A percentile compares a stretch with the other conserved stretches of the same genome.
Conservation (phyloP, 768 basidiomycete genomes). For the Nidularia pulvinata region DNA sequence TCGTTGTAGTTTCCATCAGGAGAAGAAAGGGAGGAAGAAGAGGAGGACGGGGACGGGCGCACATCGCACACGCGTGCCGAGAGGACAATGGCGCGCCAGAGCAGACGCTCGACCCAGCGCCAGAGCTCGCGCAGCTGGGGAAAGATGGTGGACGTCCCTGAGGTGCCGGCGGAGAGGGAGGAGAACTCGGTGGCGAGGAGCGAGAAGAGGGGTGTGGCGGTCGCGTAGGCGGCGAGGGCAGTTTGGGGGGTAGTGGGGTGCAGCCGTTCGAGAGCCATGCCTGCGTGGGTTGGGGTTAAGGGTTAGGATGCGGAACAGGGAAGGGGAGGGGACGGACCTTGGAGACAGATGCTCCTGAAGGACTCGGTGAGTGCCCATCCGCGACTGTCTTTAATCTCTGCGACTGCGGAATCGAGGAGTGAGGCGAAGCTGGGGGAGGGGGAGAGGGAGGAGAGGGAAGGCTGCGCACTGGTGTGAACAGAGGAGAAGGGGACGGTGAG, state of each 20-base stretch:
- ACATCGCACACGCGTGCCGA: constrained; percentile 47
- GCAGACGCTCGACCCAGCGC: constrained; percentile 79
- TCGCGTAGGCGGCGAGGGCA: constrained; percentile 59
- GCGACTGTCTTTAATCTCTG: constrained; percentile 67
- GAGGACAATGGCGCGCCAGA: constrained; percentile 80
- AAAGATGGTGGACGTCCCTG: constrained; percentile 37
- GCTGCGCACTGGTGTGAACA: constrained; percentile 2
- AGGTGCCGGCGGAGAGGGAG: constrained; percentile 15
- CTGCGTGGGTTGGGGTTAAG: constrained; percentile 29
- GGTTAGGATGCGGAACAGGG: constrained; percentile 1
- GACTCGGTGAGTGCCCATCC: constrained; percentile 75
- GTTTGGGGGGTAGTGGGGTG: constrained; percentile 40
- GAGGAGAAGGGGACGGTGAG: constrained; percentile 23
- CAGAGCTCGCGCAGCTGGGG: constrained; percentile 78
- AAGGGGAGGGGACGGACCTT: constrained; percentile 47
- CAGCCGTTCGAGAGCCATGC: constrained; percentile 74
- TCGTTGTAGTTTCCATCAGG: not conserved
- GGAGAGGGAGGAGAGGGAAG: constrained; percentile 42
- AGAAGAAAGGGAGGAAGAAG: constrained; percentile 20
- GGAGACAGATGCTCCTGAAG: constrained; percentile 74
- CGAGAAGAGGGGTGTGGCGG: constrained; percentile 54
- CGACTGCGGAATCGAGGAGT: constrained; percentile 31
- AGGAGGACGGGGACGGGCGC: constrained; percentile 2
- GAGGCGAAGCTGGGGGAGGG: constrained; percentile 50
- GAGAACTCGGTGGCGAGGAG: constrained; percentile 43